These are phyloP conservation scores for Teratosphaeria epicoccoides DNA, from an alignment of 2,329 filamentous ascomycete genomes.

Conservation along the genomic window DNA sequence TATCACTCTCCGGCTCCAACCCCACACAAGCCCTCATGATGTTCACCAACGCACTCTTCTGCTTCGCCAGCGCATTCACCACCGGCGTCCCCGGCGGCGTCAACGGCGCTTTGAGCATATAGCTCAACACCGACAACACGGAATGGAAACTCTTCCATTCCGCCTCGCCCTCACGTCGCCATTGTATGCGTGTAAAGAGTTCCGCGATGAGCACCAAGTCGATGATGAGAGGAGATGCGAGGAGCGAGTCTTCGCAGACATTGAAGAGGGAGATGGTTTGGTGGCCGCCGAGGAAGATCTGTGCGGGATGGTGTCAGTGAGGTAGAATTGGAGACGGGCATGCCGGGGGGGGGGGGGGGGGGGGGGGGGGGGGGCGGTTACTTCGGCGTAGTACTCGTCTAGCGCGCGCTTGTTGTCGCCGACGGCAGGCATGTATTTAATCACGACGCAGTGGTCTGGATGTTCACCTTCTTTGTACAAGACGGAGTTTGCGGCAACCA, in stretches of 20 bases:
- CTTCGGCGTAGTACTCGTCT: conserved; percentile 94
- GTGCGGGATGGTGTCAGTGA: background rate
- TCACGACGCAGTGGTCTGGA: conserved; percentile 95
- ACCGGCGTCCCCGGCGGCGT: conserved; percentile 92
- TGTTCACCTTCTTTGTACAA: conserved; percentile 89
- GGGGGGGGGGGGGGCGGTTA: background rate
- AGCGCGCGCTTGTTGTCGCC: conserved; percentile 98
- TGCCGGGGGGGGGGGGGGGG: background rate
- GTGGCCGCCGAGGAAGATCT: conserved; percentile 94
- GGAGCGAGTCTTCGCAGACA: conserved; percentile 94
- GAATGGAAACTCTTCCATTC: conserved; percentile 93
- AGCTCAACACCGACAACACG: conserved; percentile 92
- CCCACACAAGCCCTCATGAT: conserved; percentile 98
- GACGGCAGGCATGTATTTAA: conserved; percentile 99
- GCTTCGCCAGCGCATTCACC: conserved; percentile 90
- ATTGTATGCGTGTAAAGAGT: conserved; percentile 97
- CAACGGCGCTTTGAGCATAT: conserved; percentile 94
- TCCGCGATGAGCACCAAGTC: conserved; percentile 87
- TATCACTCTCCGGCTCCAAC: conserved; percentile 93
- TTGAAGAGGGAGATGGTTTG: conserved; percentile 99
- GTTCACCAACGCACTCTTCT: conserved; percentile 87
- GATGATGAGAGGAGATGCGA: conserved; percentile 94
- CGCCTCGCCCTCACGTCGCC: conserved; percentile 52
- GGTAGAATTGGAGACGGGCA: too few relatives aligned
- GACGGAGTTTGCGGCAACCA: conserved; percentile 90